A percentile compares a stretch with the other conserved stretches of the same genome.
phyloP scores from a whole-genome alignment of 768 basidiomycete species.

The Strobilomyces dryophilus region DNA sequence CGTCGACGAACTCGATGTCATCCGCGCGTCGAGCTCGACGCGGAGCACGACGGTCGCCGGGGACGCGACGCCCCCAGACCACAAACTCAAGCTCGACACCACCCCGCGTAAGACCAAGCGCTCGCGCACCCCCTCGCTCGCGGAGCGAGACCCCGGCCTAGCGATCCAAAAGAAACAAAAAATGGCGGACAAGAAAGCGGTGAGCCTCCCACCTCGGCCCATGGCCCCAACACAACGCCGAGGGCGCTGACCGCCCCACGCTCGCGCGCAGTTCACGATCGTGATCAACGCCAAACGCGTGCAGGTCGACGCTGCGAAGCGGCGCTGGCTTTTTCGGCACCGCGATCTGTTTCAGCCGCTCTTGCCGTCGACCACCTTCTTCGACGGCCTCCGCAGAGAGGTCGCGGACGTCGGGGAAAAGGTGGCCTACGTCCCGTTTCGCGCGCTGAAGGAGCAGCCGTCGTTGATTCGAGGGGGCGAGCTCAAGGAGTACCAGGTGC shows the following conservation, averaged over 20 bases:
- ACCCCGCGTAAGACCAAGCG: conserved; percentile 20
- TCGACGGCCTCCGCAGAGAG: conserved; percentile 34
- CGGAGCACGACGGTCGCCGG: conserved; percentile 27
- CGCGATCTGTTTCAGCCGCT: conserved; percentile 43
- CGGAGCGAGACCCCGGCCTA: not conserved
- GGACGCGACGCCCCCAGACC: conserved; percentile 23
- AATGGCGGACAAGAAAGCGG: conserved; percentile 38
- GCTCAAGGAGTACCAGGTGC: conserved; percentile 72
- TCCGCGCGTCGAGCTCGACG: conserved; percentile 22
- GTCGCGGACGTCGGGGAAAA: conserved; percentile 25
- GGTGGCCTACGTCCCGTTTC: conserved; percentile 33
- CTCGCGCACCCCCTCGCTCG: conserved; percentile 5
- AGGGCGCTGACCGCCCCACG: too few relatives aligned
- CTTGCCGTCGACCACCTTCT: conserved; percentile 39
- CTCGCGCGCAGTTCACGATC: conserved; percentile 37
- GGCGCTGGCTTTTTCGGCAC: conserved; percentile 45
- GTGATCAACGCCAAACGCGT: conserved; percentile 35
- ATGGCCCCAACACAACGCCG: too few relatives aligned
- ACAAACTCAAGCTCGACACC: not conserved
- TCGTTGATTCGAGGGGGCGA: conserved; percentile 47
- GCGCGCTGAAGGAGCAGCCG: conserved; percentile 45
- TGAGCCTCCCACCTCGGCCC: conserved; percentile 15
- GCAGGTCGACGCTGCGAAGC: conserved; percentile 38
- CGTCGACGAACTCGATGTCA: conserved; percentile 29
- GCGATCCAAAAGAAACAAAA: conserved; percentile 29